A percentile compares a stretch with the other conserved stretches of the same genome.
phyloP scores from a whole-genome alignment of 2,329 filamentous ascomycete genomes.

The Elsinoe fawcettii region DNA sequence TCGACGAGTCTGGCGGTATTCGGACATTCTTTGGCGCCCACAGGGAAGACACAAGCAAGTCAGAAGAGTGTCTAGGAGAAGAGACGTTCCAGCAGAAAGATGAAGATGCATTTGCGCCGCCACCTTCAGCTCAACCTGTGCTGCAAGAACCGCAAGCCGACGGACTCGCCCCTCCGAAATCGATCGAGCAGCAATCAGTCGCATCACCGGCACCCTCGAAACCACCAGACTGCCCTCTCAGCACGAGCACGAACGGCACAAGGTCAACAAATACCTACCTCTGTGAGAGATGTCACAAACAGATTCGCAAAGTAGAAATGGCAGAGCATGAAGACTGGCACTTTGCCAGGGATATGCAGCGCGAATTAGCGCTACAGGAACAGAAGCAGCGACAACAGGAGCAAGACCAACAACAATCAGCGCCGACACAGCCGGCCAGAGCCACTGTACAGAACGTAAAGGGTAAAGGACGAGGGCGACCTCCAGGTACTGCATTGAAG shows the following conservation, averaged over 20 bases:
- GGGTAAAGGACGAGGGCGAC: conserved; percentile 31
- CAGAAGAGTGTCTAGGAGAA: conserved; percentile 15
- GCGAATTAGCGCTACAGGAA: conserved; percentile 44
- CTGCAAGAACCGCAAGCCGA: conserved; percentile 50
- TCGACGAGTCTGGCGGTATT: conserved; percentile 28
- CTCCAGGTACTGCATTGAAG: conserved; percentile 23
- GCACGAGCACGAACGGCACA: background rate
- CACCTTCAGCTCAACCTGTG: conserved; percentile 22
- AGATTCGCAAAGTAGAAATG: conserved; percentile 51
- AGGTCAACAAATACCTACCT: conserved; percentile 1
- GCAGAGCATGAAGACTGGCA: conserved; percentile 90
- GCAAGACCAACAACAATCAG: conserved; percentile 16
- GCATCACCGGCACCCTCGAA: background rate
- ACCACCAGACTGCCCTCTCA: background rate
- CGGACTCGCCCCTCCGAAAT: conserved; percentile 42
- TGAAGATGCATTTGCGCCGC: conserved; percentile 17
- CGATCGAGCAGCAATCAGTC: background rate
- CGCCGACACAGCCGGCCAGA: conserved; percentile 9
- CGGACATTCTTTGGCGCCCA: conserved; percentile 29
- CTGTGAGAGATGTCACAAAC: conserved; percentile 18
- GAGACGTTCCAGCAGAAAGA: conserved; percentile 3
- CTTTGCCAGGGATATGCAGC: conserved; percentile 77
- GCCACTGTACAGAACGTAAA: conserved; percentile 9
- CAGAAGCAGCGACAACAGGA: conserved; percentile 22
- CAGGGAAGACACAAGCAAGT: conserved; percentile 20